These are phyloP conservation scores for Penicillium sp. DNA, from an alignment of 2,329 filamentous ascomycete species.

Conservation along the genomic window DNA sequence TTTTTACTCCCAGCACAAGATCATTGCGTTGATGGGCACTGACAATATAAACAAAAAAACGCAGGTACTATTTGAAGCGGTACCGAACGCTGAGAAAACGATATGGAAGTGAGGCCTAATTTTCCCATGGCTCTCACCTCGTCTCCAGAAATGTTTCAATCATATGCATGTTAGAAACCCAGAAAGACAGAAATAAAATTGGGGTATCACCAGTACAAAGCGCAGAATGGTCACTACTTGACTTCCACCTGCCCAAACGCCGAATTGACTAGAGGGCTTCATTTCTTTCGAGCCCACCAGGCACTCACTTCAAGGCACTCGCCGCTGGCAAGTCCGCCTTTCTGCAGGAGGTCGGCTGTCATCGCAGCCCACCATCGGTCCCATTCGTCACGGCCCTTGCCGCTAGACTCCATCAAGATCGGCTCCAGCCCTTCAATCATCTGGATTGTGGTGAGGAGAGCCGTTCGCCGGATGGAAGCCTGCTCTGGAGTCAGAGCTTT, in stretches of 20 bases:
- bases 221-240: constrained; percentile 33
- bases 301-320: constrained; percentile 74
- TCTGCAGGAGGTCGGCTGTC: constrained; percentile 78
- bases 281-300: constrained; percentile 63
- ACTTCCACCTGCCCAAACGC: constrained; percentile 33
- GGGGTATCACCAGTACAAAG: constrained; percentile 43
- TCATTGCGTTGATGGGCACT: constrained; percentile 15
- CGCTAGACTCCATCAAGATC: constrained; percentile 74
- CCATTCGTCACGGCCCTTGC: constrained; percentile 90
- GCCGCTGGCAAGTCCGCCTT: constrained; percentile 74
- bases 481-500: constrained; percentile 66
- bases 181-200: constrained; percentile 23
- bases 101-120: constrained; percentile 56
- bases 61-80: constrained; percentile 85
- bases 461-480: constrained; percentile 71
- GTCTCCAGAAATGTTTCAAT: constrained; percentile 15
- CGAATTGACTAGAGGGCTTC: constrained; percentile 27
- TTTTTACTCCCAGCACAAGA: constrained; percentile 9
- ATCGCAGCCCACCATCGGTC: constrained; percentile 84
- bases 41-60: constrained; percentile 21
- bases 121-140: constrained; percentile 9
- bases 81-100: constrained; percentile 82
- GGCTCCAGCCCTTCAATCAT: constrained; percentile 85
- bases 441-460: constrained; percentile 77
- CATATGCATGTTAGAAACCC: constrained; percentile 25